Evolutionary conservation across 2,329 filamentous ascomycete genomes (phyloP).

Genomic region (Aureobasidium sp.): DNA sequence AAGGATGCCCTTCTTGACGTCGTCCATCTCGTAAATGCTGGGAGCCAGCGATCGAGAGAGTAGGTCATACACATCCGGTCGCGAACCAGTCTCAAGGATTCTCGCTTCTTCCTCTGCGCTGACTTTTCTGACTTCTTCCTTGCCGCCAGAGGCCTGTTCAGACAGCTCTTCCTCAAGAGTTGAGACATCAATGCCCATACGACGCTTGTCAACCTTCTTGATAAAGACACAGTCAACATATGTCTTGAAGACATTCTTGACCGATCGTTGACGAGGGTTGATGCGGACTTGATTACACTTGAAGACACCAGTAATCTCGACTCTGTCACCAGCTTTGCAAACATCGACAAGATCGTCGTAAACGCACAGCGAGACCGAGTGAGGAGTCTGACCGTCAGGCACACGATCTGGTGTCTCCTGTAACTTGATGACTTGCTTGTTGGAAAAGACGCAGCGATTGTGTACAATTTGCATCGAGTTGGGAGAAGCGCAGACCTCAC

Average conservation of each 20-base stretch:
- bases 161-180: constrained; percentile 81
- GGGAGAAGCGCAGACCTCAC: constrained; percentile 69
- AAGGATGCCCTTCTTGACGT: constrained; percentile 97
- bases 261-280: constrained; percentile 83
- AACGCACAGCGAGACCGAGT: constrained; percentile 91
- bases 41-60: constrained; percentile 85
- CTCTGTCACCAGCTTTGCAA: constrained; percentile 93
- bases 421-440: constrained; percentile 98
- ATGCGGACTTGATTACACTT: constrained; percentile 87
- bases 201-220: constrained; percentile 92
- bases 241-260: constrained; percentile 96
- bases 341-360: constrained; percentile 97
- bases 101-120: constrained; percentile 80
- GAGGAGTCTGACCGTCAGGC: constrained; percentile 91
- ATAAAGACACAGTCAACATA: constrained; percentile 94
- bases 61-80: constrained; percentile 87
- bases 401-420: constrained; percentile 95
- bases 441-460: constrained; percentile 88
- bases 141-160: constrained; percentile 60
- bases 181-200: constrained; percentile 82
- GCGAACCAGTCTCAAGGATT: constrained; percentile 72
- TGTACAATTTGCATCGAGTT: constrained; percentile 99
- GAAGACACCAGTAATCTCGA: constrained; percentile 95
- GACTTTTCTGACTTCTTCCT: constrained; percentile 79
- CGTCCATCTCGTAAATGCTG: constrained; percentile 95